A percentile compares a stretch with the other conserved stretches of the same genome.
Evolutionary conservation across 208 protist genomes (phyloP).

Genomic region (Endotrypanum monterogeii): DNA sequence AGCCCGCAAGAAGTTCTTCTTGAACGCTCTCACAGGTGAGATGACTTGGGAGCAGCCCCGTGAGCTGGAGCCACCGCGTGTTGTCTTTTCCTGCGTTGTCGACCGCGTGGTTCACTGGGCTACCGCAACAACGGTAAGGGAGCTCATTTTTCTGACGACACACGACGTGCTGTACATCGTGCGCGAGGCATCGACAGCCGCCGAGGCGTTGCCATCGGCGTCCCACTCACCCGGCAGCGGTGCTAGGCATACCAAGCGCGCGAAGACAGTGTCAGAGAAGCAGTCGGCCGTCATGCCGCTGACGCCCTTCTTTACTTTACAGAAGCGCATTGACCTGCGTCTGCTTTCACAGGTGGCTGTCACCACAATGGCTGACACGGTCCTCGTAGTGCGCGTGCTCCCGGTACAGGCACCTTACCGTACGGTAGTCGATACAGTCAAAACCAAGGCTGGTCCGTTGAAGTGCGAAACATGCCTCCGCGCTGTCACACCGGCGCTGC

Average conservation of each 20-base stretch:
- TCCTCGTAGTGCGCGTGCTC: conserved; percentile 71
- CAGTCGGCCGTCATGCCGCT: conserved; percentile 2
- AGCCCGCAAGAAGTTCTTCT: conserved; percentile 52
- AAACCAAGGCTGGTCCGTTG: conserved; percentile 19
- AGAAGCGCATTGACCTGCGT: conserved; percentile 72
- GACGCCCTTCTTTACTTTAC: conserved; percentile 31
- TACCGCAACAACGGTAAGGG: conserved; percentile 35
- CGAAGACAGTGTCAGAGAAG: neutral
- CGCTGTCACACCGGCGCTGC: conserved; percentile 34
- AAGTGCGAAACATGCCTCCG: conserved; percentile 35
- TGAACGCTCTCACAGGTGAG: conserved; percentile 41
- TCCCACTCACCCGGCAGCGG: neutral
- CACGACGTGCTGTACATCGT: conserved; percentile 38
- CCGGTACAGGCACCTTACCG: conserved; percentile 52
- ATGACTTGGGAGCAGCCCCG: conserved; percentile 42
- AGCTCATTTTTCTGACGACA: conserved; percentile 38
- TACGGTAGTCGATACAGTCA: conserved; percentile 27
- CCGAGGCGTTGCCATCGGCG: conserved; percentile 1
- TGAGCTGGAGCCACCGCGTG: conserved; percentile 37
- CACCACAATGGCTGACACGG: conserved; percentile 61
- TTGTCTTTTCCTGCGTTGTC: conserved; percentile 48
- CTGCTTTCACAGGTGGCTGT: conserved; percentile 64
- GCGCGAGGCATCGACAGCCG: conserved; percentile 10
- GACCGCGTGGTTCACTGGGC: conserved; percentile 49
- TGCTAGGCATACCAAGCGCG: neutral